Base-by-base conservation (phyloP, 345 rosid genomes). In the Acer saccharum region DNA sequence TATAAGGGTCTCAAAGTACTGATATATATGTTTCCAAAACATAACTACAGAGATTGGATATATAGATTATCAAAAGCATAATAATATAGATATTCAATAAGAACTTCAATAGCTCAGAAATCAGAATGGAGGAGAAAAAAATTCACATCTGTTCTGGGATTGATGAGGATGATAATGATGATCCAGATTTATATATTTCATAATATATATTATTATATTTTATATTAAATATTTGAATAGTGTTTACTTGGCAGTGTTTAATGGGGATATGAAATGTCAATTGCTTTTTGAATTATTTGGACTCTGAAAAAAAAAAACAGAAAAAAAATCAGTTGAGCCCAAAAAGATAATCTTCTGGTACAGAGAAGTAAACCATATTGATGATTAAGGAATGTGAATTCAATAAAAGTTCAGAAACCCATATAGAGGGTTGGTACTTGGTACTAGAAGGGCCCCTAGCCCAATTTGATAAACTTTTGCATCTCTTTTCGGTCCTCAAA, bases 1-100 rank as follows among this genome's bases (percentile, higher is more conserved):
- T 55, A 61, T 89, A 50, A 84, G 77, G 55, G 80, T 84, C 1
- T 84, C 87, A 46, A 68, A 78, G 25, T 23, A 78, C 80, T 71
- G 69, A 77, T 35, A 32, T 32, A 3, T 32, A 35, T 41, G 12
- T 63, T 1, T 60, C n/a, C 8, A 20, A 18, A 54, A 18, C 8
- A 39, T 25, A 1, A 69, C 6, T 12, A n/a, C 21, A 69, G 6
- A 64, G 27, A 64, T 27, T 7, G 41, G 21, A 14, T 21, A 35
- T 10, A 35, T n/a, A 1, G 25, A 57, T 58, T 16, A 16, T 6
- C 39, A 21, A 43, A 43, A 73, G 57, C 64, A 17, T 43, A 35
- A 35, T 35, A 32, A 32, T 55, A 55, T 55, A 55, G 74, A 54
- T 2, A 16, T 55, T 18, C 20, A 61, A 39, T 21, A 12, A 10